These are phyloP conservation scores for Nicotiana tabacum DNA, from an alignment of 257 asterid species.

Conservation along the genomic window DNA sequence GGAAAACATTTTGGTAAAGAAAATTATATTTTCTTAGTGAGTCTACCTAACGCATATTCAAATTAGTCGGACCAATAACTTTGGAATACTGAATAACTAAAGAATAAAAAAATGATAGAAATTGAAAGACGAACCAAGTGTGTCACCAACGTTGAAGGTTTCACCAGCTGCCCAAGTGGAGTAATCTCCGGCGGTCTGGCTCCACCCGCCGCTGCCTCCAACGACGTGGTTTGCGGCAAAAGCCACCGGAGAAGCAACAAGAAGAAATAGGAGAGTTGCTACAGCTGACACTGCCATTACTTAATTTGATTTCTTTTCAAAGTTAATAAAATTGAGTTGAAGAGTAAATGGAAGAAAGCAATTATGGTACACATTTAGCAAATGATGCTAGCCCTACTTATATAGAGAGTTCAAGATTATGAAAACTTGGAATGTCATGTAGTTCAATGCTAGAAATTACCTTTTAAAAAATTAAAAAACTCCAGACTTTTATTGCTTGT, in stretches of 20 bases:
- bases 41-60: not conserved
- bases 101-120: not conserved
- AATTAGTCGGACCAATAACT: not conserved
- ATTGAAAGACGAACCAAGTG: conserved; percentile 29
- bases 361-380: not conserved
- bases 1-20: not conserved
- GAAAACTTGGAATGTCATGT: not conserved
- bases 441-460: not conserved
- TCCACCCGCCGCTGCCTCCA: conserved; percentile 51
- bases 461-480: not conserved
- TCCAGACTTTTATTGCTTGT: not conserved
- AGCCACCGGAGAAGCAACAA: conserved; percentile 44
- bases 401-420: not conserved
- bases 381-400: not conserved
- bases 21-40: not conserved
- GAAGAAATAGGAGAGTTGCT: conserved; percentile 20
- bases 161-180: conserved; percentile 39
- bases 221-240: conserved; percentile 40
- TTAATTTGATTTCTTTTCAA: not conserved
- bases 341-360: not conserved
- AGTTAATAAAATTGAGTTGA: not conserved
- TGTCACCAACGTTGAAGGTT: conserved; percentile 43
- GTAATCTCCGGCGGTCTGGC: conserved; percentile 21
- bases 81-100: not conserved
- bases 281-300: conserved; percentile 28